Evolutionary conservation across 1,284 basidiomycete genomes (phyloP), one percentile per base, ranked within the genome.

Genomic region (Thecaphora thlaspeos): DNA sequence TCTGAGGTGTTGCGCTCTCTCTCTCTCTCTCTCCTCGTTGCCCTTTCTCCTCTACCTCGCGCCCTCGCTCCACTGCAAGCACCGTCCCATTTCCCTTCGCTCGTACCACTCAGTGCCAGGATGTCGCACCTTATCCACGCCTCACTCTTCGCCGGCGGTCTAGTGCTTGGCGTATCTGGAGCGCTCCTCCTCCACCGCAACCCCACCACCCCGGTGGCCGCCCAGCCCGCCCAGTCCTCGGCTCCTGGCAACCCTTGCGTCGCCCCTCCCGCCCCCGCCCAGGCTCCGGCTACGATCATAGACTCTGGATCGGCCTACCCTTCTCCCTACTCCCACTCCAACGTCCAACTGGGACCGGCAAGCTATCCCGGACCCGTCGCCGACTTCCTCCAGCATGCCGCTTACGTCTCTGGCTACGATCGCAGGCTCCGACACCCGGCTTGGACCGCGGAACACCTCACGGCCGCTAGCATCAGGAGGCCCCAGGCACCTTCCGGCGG

Each of bases 391-490:
- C 83, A 86, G 30, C 84, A 90, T 38, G 85, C 85, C 72, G 91
- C 88, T 9, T 95, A 94, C 75, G 86, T 89, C 22, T 86, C 90
- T 4, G 89, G 85, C 3, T 98, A 98, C 78, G 94, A 99, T 78
- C 83, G 95, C 45, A 83, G 90, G 12, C 80, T 93, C 53, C 83
- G 90, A 22, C 93, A 98, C 80, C 92, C 94, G 3, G 84, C 90
- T 22, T 98, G 95, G 91, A 96, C 93, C 0, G 91, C 90, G 5
- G 91, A 94, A 76, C 90, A 92, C 75, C 82, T 96, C 47, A 93
- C 90, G 0, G 83, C 86, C 4, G 84, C 88, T 1, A 88, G 77
- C 1, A 55, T 72, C 4, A 55, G 61, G 19, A 55, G 69, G 43
- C 45, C 68, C 69, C 38, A 65, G 76, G 8, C 67, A 79, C n/a